Evolutionary conservation across 2,329 filamentous ascomycete genomes (phyloP).

Genomic region (Colletotrichum cereale): DNA sequence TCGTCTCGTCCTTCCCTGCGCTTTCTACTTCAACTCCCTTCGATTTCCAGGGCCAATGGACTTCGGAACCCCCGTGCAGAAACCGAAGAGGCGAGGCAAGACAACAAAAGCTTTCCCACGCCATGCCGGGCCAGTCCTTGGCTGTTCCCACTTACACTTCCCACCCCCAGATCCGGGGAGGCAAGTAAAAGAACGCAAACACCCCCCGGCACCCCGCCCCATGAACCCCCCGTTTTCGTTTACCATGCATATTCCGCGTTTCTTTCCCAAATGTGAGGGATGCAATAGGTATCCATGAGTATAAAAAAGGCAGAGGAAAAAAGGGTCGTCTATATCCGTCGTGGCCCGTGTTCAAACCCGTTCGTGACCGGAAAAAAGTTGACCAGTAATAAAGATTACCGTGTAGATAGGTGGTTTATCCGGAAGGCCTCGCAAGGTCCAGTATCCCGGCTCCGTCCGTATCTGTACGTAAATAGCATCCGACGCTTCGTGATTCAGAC

Average conservation of each 20-base stretch:
- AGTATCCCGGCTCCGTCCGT: slow-evolving; percentile 25
- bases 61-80: slow-evolving; percentile 1
- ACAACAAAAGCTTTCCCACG: slow-evolving; percentile 28
- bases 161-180: slow-evolving; percentile 17
- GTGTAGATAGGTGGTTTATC: background rate
- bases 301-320: background rate
- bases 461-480: slow-evolving; percentile 37
- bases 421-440: background rate
- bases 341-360: slow-evolving; percentile 19
- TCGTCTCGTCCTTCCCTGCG: too few relatives aligned
- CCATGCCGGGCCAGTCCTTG: slow-evolving; percentile 35
- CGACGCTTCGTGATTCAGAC: slow-evolving; percentile 35
- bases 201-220: background rate
- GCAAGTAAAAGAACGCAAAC: background rate
- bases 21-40: background rate
- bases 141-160: slow-evolving; percentile 13
- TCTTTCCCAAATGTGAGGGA: slow-evolving; percentile 6
- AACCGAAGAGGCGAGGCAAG: slow-evolving; percentile 5
- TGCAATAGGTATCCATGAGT: slow-evolving; percentile 36
- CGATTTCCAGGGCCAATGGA: background rate
- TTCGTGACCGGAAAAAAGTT: slow-evolving; percentile 22
- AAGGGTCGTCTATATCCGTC: slow-evolving; percentile 35
- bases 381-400: background rate
- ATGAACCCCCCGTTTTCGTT: slow-evolving; percentile 28
- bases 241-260: slow-evolving; percentile 29